Conservation (phyloP, 2,329 filamentous ascomycete genomes). For the Lasiodiplodia hormozganensis region DNA sequence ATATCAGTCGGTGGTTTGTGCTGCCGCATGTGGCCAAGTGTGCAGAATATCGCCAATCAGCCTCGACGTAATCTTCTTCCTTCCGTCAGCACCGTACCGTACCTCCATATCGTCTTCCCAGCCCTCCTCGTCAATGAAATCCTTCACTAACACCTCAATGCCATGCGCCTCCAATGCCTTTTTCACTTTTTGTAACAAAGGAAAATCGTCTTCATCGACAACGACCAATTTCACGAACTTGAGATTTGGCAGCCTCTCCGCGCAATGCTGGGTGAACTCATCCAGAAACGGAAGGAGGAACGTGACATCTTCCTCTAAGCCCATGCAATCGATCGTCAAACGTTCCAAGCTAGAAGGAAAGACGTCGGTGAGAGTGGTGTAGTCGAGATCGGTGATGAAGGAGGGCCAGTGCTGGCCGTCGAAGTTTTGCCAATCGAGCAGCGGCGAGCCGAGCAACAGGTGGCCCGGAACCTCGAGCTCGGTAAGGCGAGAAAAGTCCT, state of each 20-base stretch:
- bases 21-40: neutral
- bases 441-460: conserved; percentile 18
- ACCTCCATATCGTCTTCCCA: conserved; percentile 16
- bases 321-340: conserved; percentile 12
- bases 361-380: conserved; percentile 2
- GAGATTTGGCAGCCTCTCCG: neutral
- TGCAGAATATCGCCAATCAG: conserved; percentile 11
- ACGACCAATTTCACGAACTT: conserved; percentile 7
- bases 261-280: neutral
- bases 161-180: neutral
- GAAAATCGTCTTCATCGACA: conserved; percentile 7
- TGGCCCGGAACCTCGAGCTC: conserved; percentile 11
- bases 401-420: conserved; percentile 18
- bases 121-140: conserved; percentile 19
- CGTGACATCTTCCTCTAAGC: conserved; percentile 15
- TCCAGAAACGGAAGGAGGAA: conserved; percentile 5
- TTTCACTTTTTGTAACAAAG: neutral
- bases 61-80: conserved; percentile 18
- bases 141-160: conserved; percentile 7
- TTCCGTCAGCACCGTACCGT: neutral
- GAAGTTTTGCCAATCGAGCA: conserved; percentile 17
- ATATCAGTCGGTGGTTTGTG: neutral
- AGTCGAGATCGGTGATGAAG: neutral
- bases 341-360: neutral
- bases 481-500: neutral